Evolutionary conservation across 352 stramenopile genomes (phyloP).

Genomic region (Phytopythium vexans): DNA sequence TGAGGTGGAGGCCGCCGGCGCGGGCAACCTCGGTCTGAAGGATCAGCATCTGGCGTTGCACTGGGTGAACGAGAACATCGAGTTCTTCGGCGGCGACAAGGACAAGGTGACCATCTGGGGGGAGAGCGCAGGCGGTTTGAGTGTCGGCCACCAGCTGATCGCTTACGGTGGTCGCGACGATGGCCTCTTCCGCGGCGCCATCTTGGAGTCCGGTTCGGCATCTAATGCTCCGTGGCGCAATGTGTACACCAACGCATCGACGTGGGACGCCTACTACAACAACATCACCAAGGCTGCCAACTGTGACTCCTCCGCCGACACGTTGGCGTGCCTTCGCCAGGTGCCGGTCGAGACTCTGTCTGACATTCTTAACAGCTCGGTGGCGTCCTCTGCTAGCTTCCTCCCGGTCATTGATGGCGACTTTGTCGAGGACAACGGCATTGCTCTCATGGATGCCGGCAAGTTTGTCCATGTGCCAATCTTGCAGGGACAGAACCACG

Average conservation of each 20-base stretch:
- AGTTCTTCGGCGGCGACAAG: constrained; percentile 76
- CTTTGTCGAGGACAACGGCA: constrained; percentile 16
- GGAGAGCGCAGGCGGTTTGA: constrained; percentile 68
- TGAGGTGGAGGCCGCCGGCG: constrained; percentile 35
- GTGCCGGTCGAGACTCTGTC: constrained; percentile 20
- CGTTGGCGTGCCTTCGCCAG: constrained; percentile 22
- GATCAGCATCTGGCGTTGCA: constrained; percentile 84
- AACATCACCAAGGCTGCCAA: constrained; percentile 16
- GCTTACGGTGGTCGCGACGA: constrained; percentile 25
- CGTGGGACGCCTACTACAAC: constrained; percentile 22
- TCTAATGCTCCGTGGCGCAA: constrained; percentile 14
- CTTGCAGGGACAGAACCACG: constrained; percentile 23
- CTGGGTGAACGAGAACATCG: constrained; percentile 84
- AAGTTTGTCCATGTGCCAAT: constrained; percentile 32
- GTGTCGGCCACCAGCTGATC: constrained; percentile 25
- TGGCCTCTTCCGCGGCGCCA: constrained; percentile 17
- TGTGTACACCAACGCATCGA: constrained; percentile 20
- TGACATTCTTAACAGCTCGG: constrained; percentile 22
- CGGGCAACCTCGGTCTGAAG: constrained; percentile 82
- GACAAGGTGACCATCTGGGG: constrained; percentile 85
- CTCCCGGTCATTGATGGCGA: constrained; percentile 24
- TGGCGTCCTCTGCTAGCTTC: constrained; percentile 9
- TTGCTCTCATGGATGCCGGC: constrained; percentile 16
- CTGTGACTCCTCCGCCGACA: constrained; percentile 19
- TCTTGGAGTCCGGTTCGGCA: constrained; percentile 25